Conservation (phyloP, 441 rosid genomes). For the Melastoma candidum region DNA sequence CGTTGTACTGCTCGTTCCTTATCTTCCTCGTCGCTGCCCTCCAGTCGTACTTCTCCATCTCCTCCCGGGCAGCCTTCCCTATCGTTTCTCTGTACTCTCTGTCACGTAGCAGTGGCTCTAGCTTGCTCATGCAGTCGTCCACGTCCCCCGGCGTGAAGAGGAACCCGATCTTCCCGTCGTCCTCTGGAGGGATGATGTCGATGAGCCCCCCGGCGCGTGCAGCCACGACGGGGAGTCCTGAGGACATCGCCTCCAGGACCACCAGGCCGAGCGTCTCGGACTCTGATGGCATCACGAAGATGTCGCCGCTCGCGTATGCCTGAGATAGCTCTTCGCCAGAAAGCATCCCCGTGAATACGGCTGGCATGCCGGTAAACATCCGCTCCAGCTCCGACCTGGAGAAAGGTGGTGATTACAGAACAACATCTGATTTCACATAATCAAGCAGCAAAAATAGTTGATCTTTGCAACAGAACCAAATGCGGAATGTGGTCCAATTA, state of each 20-base stretch:
- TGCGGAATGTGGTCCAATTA: constrained; percentile 16
- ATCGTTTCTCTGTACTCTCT: constrained; percentile 54
- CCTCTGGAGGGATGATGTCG: constrained; percentile 83
- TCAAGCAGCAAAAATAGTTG: not conserved
- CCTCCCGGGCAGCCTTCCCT: constrained; percentile 83
- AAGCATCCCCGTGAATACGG: constrained; percentile 88
- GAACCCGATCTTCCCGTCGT: constrained; percentile 79
- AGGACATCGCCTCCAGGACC: constrained; percentile 95
- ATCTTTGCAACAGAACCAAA: not conserved
- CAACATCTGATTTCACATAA: not conserved
- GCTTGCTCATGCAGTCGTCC: constrained; percentile 75
- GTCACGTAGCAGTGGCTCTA: constrained; percentile 45
- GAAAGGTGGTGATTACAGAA: not conserved
- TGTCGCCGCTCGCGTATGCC: constrained; percentile 95
- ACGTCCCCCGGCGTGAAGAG: constrained; percentile 73
- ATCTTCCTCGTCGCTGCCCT: constrained; percentile 81
- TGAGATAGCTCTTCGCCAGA: constrained; percentile 88
- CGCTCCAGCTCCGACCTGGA: constrained; percentile 75
- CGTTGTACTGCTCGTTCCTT: constrained; percentile 84
- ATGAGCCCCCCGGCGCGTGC: constrained; percentile 95
- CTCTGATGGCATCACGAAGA: constrained; percentile 93
- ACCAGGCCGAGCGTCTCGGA: constrained; percentile 95
- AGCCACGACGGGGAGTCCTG: constrained; percentile 84
- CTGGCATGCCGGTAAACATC: constrained; percentile 82
- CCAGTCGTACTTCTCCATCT: constrained; percentile 94